Conservation (phyloP, 2,329 filamentous ascomycete species). For the Fusarium veterinarium region DNA sequence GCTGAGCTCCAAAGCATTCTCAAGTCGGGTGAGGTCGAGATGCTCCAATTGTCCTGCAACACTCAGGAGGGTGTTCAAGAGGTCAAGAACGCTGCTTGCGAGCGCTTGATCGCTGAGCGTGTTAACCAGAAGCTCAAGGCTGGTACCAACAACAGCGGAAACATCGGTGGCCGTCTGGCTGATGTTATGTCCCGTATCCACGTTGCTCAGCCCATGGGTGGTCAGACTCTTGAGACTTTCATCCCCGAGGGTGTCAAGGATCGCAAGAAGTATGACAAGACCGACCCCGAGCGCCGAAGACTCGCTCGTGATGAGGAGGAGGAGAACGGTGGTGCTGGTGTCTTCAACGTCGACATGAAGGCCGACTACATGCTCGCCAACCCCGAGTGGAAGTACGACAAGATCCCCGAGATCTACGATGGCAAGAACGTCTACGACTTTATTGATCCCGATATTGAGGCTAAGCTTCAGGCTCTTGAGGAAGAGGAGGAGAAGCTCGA, state of each 20-base stretch:
- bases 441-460: slow-evolving; percentile 95
- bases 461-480: slow-evolving; percentile 90
- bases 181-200: slow-evolving; percentile 96
- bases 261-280: slow-evolving; percentile 89
- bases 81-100: slow-evolving; percentile 94
- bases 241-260: slow-evolving; percentile 87
- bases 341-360: slow-evolving; percentile 93
- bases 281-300: slow-evolving; percentile 83
- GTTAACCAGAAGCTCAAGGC: slow-evolving; percentile 97
- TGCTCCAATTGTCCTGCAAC: slow-evolving; percentile 93
- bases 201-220: slow-evolving; percentile 92
- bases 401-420: slow-evolving; percentile 91
- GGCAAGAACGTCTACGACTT: slow-evolving; percentile 99
- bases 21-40: slow-evolving; percentile 89
- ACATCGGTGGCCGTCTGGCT: slow-evolving; percentile 82
- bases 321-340: slow-evolving; percentile 93
- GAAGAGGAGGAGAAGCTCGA: slow-evolving; percentile 95
- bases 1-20: slow-evolving; percentile 81
- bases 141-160: slow-evolving; percentile 80
- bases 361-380: slow-evolving; percentile 89
- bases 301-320: slow-evolving; percentile 90
- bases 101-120: slow-evolving; percentile 90
- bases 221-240: slow-evolving; percentile 80
- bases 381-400: slow-evolving; percentile 95
- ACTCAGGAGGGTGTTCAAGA: slow-evolving; percentile 94